These are phyloP conservation scores for Rhodotorula toruloides DNA, from an alignment of 768 basidiomycete species.

Conservation along the genomic window DNA sequence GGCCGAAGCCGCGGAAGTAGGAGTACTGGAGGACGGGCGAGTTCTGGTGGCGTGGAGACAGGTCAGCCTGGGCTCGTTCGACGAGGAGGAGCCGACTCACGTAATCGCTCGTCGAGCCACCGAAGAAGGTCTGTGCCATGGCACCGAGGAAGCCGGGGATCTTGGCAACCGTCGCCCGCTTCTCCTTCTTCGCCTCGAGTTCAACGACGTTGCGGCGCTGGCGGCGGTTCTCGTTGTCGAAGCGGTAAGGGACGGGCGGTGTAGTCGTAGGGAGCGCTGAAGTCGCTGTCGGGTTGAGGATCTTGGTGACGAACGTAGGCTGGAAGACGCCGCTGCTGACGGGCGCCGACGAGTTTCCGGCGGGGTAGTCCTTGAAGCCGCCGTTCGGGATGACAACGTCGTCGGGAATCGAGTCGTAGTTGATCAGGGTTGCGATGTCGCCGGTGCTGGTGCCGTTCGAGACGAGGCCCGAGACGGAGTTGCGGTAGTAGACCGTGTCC, in stretches of 20 bases:
- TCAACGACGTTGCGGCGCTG: conserved; percentile 1
- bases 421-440: conserved; percentile 16
- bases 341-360: background rate
- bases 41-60: conserved; percentile 13
- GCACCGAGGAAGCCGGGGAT: conserved; percentile 24
- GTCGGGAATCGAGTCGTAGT: conserved; percentile 33
- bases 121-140: conserved; percentile 41
- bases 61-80: background rate
- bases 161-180: conserved; percentile 1
- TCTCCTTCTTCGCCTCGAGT: background rate
- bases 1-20: conserved; percentile 35
- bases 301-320: conserved; percentile 17
- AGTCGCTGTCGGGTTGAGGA: background rate
- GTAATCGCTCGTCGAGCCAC: conserved; percentile 22
- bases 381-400: conserved; percentile 36
- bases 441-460: background rate
- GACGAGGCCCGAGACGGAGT: conserved; percentile 12
- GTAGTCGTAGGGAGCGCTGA: background rate
- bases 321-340: background rate
- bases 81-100: background rate
- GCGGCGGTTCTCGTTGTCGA: background rate
- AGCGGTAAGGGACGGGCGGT: background rate
- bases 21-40: conserved; percentile 35
- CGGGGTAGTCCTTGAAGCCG: conserved; percentile 20
- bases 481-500: conserved; percentile 40